These are phyloP conservation scores for Kodamaea restingae DNA, from an alignment of 805 yeast genomes.

Conservation along the genomic window DNA sequence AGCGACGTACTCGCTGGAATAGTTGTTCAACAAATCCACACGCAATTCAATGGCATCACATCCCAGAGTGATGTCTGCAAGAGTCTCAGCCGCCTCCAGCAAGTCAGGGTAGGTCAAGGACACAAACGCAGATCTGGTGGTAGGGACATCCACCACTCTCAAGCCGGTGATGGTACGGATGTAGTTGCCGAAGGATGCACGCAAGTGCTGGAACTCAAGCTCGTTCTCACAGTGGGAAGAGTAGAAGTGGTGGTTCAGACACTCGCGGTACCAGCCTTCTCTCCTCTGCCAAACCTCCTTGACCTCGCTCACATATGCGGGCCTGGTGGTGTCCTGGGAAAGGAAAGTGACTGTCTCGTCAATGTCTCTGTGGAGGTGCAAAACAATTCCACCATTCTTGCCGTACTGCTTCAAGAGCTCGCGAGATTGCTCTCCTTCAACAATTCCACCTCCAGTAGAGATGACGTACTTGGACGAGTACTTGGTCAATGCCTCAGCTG, in stretches of 20 bases:
- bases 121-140: conserved; percentile 59
- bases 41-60: conserved; percentile 80
- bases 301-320: conserved; percentile 80
- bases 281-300: conserved; percentile 81
- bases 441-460: conserved; percentile 96
- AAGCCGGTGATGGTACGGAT: conserved; percentile 61
- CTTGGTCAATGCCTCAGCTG: conserved; percentile 45
- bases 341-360: conserved; percentile 74
- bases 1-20: conserved; percentile 54
- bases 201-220: conserved; percentile 52
- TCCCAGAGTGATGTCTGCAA: conserved; percentile 60
- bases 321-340: conserved; percentile 76
- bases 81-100: conserved; percentile 36
- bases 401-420: conserved; percentile 52
- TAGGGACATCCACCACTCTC: conserved; percentile 35
- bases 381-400: conserved; percentile 60
- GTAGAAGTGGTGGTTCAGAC: conserved; percentile 73
- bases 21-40: conserved; percentile 61
- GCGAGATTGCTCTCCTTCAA: conserved; percentile 72
- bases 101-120: conserved; percentile 69
- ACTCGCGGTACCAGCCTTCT: conserved; percentile 71
- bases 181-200: conserved; percentile 55
- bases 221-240: conserved; percentile 65
- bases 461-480: conserved; percentile 55
- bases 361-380: conserved; percentile 87